Conservation (phyloP, 441 rosid genomes). For the Corymbia citriodora region DNA sequence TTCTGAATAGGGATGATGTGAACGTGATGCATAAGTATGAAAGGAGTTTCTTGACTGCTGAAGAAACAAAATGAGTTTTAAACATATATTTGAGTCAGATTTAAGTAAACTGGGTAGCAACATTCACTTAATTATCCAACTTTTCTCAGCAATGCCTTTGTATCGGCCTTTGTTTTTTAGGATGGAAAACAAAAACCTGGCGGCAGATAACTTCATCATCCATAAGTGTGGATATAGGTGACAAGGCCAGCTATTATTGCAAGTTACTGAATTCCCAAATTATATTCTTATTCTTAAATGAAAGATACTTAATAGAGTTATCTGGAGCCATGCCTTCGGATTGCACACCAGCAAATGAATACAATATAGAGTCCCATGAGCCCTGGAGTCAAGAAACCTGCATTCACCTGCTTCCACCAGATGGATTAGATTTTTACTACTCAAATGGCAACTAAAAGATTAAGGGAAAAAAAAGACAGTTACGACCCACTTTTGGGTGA, state of each 20-base stretch:
- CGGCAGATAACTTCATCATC: background rate
- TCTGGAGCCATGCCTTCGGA: slow-evolving; percentile 55
- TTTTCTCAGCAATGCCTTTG: background rate
- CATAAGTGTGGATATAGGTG: background rate
- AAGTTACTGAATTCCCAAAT: background rate
- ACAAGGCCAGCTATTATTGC: background rate
- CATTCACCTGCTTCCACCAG: slow-evolving; percentile 51
- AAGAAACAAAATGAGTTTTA: background rate
- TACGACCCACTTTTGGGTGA: slow-evolving; percentile 65
- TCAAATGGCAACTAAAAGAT: slow-evolving; percentile 1
- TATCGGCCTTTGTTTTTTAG: background rate
- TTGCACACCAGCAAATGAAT: slow-evolving; percentile 97
- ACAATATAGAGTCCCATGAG: slow-evolving; percentile 95
- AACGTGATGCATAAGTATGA: background rate
- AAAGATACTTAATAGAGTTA: background rate
- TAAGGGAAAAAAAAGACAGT: background rate
- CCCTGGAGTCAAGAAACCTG: slow-evolving; percentile 82
- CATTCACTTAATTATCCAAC: background rate
- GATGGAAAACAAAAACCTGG: background rate
- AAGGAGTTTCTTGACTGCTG: background rate
- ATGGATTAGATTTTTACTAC: background rate
- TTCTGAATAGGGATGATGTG: background rate
- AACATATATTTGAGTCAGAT: background rate
- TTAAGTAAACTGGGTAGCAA: background rate
- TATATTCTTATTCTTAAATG: background rate